Evolutionary conservation across 768 basidiomycete genomes (phyloP).

Genomic region (Dacryopinax primogenitus): DNA sequence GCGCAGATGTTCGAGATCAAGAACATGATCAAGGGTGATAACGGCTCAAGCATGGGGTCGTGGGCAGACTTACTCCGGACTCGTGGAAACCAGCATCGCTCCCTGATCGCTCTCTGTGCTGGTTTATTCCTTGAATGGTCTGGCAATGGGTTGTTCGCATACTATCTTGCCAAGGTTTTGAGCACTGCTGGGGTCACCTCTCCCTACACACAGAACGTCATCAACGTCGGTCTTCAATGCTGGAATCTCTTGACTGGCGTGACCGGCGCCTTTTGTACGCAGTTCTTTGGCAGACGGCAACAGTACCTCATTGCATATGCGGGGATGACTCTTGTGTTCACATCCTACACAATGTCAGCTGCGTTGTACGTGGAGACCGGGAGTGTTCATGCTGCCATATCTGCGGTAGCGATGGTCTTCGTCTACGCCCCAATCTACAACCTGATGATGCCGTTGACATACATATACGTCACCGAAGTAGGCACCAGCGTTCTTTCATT

Average conservation of each 20-base stretch:
- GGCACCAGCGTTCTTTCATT: background rate
- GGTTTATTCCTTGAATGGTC: slow-evolving; percentile 12
- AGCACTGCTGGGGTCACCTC: slow-evolving; percentile 33
- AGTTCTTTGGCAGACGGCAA: background rate
- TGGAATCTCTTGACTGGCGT: slow-evolving; percentile 47
- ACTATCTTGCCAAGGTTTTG: slow-evolving; percentile 4
- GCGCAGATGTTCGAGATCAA: slow-evolving; percentile 47
- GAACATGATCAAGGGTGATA: slow-evolving; percentile 29
- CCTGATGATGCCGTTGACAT: slow-evolving; percentile 24
- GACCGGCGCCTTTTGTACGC: slow-evolving; percentile 31
- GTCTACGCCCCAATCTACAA: slow-evolving; percentile 34
- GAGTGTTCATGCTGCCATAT: background rate
- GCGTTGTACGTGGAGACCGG: background rate
- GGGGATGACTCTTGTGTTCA: slow-evolving; percentile 3
- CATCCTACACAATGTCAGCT: background rate
- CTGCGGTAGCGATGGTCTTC: slow-evolving; percentile 29
- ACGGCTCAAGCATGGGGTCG: slow-evolving; percentile 34
- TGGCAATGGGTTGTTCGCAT: background rate
- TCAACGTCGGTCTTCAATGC: slow-evolving; percentile 42
- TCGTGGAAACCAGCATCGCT: slow-evolving; percentile 39
- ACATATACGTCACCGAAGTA: background rate
- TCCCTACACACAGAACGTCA: slow-evolving; percentile 41
- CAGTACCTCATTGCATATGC: slow-evolving; percentile 4
- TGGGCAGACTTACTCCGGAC: slow-evolving; percentile 38
- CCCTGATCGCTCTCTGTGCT: slow-evolving; percentile 32